phyloP scores from a whole-genome alignment of 495 filamentous ascomycete species.

The Chaetomium fimeti region DNA sequence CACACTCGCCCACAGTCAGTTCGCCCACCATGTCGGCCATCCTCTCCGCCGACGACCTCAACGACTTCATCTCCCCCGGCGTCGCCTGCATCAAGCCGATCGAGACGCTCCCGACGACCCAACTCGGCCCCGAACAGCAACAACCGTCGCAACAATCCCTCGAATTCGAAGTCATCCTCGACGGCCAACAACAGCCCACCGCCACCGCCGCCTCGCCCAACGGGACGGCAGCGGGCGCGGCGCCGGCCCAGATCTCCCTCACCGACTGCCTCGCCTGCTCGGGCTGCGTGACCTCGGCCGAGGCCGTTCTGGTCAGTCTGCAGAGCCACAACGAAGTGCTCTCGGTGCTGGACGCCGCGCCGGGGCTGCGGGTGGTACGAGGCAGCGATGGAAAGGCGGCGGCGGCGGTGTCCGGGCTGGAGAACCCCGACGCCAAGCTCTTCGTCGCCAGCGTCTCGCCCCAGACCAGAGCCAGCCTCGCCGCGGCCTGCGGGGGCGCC shows the following conservation, averaged over 20 bases:
- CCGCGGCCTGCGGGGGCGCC: conserved; percentile 73
- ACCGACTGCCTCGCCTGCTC: conserved; percentile 98
- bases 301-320: conserved; percentile 88
- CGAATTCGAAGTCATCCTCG: conserved; percentile 86
- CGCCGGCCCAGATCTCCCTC: conserved; percentile 82
- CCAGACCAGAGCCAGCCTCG: conserved; percentile 82
- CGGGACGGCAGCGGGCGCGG: conserved; percentile 10
- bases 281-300: conserved; percentile 94
- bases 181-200: conserved; percentile 65
- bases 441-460: conserved; percentile 92
- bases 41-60: conserved; percentile 91
- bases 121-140: conserved; percentile 15
- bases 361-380: conserved; percentile 45
- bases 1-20: too few species aligned
- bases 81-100: conserved; percentile 98
- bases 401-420: conserved; percentile 37
- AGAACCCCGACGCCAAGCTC: conserved; percentile 57
- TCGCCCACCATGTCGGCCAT: conserved; percentile 79
- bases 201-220: conserved; percentile 4
- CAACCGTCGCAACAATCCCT: conserved; percentile 25
- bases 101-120: conserved; percentile 69
- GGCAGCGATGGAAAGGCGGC: conserved; percentile 27
- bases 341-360: conserved; percentile 68
- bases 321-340: conserved; percentile 93
- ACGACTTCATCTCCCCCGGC: conserved; percentile 97